Percentiles rank a stretch among this genome's conserved stretches.
Evolutionary conservation across 305 asterid genomes (phyloP).

Genomic region (Stenogyne calaminthoides): DNA sequence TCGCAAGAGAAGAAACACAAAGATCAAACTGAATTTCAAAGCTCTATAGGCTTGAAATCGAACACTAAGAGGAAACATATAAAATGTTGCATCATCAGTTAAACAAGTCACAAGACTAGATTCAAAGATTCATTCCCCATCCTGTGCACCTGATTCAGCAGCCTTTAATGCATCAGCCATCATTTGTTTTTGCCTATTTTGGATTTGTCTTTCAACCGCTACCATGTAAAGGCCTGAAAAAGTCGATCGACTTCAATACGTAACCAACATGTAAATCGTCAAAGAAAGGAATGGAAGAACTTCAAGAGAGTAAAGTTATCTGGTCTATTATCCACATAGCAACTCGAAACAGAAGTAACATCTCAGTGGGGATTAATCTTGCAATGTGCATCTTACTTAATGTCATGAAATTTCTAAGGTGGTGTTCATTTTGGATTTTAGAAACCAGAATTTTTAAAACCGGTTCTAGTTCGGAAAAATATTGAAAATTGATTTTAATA

Average conservation of each 20-base stretch:
- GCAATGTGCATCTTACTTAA: not conserved
- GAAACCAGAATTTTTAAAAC: too few species aligned
- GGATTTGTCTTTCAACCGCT: conserved; percentile 66
- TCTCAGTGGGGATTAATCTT: not conserved
- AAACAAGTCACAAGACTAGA: not conserved
- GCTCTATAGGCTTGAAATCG: not conserved
- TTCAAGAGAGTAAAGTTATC: not conserved
- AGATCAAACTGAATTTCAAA: not conserved
- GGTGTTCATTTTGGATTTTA: too few species aligned
- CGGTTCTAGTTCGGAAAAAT: too few species aligned
- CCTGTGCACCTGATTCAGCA: conserved; percentile 41
- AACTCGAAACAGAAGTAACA: not conserved
- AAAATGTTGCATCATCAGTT: too few species aligned
- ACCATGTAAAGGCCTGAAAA: conserved; percentile 73
- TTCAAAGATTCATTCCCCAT: conserved; percentile 39
- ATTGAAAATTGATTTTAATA: too few species aligned
- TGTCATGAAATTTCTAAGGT: not conserved
- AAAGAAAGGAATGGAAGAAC: not conserved
- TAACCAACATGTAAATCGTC: not conserved
- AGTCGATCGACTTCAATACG: not conserved
- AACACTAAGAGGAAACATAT: not conserved
- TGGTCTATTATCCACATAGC: not conserved
- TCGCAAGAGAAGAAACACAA: not conserved
- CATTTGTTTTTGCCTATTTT: conserved; percentile 60
- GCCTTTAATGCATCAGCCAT: conserved; percentile 50